These are phyloP conservation scores for Cephalotrichum gorgonifer DNA, from an alignment of 2,329 filamentous ascomycete genomes.

Conservation along the genomic window DNA sequence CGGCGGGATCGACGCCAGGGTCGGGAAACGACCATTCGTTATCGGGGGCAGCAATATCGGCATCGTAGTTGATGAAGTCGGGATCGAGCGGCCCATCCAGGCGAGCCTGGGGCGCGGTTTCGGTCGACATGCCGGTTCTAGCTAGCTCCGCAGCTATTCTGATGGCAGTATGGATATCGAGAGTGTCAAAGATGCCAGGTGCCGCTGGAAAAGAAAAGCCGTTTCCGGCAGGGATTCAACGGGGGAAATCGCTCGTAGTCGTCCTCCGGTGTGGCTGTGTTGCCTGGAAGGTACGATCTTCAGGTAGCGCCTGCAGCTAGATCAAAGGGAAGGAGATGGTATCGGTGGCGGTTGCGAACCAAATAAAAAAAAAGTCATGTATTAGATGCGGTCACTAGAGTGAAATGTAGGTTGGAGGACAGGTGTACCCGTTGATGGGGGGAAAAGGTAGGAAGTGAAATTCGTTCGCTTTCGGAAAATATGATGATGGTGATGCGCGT, in stretches of 20 bases:
- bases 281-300: background rate
- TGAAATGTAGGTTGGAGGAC: background rate
- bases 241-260: no score
- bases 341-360: background rate
- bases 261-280: no score
- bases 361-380: background rate
- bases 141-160: background rate
- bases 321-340: background rate
- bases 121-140: slow-evolving; percentile 6
- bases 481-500: slow-evolving; percentile 2
- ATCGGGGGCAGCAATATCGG: slow-evolving; percentile 10
- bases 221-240: no score
- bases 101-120: slow-evolving; percentile 11
- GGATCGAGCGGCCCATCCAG: slow-evolving; percentile 16
- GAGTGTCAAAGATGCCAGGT: background rate
- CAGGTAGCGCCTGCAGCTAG: background rate
- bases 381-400: no score
- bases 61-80: slow-evolving; percentile 27
- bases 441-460: background rate
- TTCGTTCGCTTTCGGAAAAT: background rate
- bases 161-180: background rate
- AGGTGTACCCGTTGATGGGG: background rate
- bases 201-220: background rate
- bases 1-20: background rate
- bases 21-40: background rate